These are phyloP conservation scores for Tuber calosporum DNA, from an alignment of 495 filamentous ascomycete species.

Conservation along the genomic window DNA sequence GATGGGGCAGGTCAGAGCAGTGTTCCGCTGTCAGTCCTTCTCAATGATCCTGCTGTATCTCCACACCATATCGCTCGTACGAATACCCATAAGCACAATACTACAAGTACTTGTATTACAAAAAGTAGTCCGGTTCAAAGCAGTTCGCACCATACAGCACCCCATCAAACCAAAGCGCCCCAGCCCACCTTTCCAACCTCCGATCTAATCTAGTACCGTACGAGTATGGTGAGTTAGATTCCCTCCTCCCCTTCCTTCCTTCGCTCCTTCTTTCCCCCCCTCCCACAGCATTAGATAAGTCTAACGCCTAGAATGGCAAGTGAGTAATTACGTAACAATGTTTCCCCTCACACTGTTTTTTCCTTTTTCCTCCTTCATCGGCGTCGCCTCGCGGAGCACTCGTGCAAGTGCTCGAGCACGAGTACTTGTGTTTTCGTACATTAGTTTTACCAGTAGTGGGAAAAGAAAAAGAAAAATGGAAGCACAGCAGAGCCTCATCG, in stretches of 20 bases:
- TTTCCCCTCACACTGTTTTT: background rate
- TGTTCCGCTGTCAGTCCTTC: background rate
- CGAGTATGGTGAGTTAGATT: background rate
- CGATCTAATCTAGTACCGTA: background rate
- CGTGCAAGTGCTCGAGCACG: too few species aligned
- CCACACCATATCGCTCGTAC: background rate
- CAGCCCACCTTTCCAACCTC: background rate
- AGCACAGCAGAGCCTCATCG: background rate
- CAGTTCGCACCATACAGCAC: background rate
- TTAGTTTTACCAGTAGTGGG: too few species aligned
- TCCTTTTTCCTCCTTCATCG: background rate
- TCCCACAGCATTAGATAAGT: background rate
- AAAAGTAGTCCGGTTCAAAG: background rate
- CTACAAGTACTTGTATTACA: too few species aligned
- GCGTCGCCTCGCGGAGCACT: too few species aligned
- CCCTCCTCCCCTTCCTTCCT: background rate
- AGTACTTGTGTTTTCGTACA: too few species aligned
- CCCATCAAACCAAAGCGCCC: background rate
- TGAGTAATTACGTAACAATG: background rate
- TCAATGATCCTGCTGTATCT: background rate
- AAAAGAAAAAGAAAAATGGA: background rate
- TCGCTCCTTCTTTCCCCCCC: background rate
- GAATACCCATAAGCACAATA: background rate
- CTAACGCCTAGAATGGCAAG: background rate
- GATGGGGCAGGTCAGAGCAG: background rate